A percentile compares a stretch with the other conserved stretches of the same genome.
Evolutionary conservation across 305 asterid species (phyloP).

Genomic region (Fraxinus sp.): DNA sequence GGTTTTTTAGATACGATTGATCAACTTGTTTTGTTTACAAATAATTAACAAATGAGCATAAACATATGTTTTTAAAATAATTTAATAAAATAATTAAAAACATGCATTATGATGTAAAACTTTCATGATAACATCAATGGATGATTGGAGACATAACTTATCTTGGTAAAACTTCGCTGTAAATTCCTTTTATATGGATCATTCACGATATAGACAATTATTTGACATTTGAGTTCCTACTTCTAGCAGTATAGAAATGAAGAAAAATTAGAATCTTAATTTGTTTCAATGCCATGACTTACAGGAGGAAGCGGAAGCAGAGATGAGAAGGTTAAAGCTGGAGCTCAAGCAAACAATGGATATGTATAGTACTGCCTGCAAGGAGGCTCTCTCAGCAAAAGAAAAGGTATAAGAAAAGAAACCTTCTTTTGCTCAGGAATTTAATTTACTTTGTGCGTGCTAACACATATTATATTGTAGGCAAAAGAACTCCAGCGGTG

Average conservation of each 20-base stretch:
- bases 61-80: background rate
- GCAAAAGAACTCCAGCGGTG: slow-evolving; percentile 71
- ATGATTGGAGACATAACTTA: background rate
- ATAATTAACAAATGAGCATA: background rate
- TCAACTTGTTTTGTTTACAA: background rate
- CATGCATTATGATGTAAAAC: background rate
- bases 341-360: slow-evolving; percentile 82
- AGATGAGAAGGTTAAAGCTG: slow-evolving; percentile 75
- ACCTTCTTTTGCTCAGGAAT: background rate
- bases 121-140: background rate
- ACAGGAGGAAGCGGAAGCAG: slow-evolving; percentile 74
- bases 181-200: background rate
- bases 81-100: background rate
- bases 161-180: background rate
- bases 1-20: background rate
- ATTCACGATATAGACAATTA: background rate
- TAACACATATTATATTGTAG: slow-evolving; percentile 26
- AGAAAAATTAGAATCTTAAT: background rate
- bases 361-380: slow-evolving; percentile 76
- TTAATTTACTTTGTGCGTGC: background rate
- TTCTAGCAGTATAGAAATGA: background rate
- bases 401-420: slow-evolving; percentile 47
- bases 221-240: background rate
- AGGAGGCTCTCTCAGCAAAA: slow-evolving; percentile 69
- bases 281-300: background rate